These are phyloP conservation scores for Linnemannia hyalina DNA, from an alignment of 192 early-diverging fungal genomes.

Conservation along the genomic window DNA sequence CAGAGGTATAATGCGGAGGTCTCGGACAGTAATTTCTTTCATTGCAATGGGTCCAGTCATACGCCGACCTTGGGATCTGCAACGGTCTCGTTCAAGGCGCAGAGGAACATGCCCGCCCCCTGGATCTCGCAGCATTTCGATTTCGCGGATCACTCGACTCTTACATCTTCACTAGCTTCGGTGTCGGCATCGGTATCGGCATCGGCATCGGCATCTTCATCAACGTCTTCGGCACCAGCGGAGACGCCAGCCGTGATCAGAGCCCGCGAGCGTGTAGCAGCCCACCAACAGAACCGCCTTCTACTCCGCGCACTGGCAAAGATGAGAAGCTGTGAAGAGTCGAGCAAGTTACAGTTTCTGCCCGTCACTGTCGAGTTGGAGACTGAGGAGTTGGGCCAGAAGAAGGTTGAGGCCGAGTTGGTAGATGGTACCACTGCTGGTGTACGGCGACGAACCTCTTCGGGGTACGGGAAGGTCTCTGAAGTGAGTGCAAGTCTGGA, in stretches of 20 bases:
- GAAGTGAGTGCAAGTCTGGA: background rate
- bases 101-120: slow-evolving; percentile 25
- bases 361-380: slow-evolving; percentile 14
- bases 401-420: slow-evolving; percentile 10
- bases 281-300: slow-evolving; percentile 25
- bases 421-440: background rate
- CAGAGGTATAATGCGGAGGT: background rate
- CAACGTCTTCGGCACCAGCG: background rate
- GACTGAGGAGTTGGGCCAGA: slow-evolving; percentile 17
- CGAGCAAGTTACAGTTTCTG: slow-evolving; percentile 12
- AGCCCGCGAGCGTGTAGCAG: slow-evolving; percentile 20
- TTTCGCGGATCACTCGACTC: background rate
- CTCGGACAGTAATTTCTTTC: slow-evolving; percentile 36
- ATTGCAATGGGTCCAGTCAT: slow-evolving; percentile 9
- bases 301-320: slow-evolving; percentile 6
- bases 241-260: background rate
- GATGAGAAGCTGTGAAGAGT: background rate
- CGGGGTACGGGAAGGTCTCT: background rate
- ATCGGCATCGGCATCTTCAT: background rate
- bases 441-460: background rate
- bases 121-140: slow-evolving; percentile 17
- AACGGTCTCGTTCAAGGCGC: slow-evolving; percentile 36
- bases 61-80: slow-evolving; percentile 18
- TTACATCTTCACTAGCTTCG: background rate
- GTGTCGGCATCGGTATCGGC: background rate